Percentiles rank a stretch among this genome's conserved stretches.
Evolutionary conservation across 495 filamentous ascomycete genomes (phyloP).

Genomic region (Neurospora discreta): DNA sequence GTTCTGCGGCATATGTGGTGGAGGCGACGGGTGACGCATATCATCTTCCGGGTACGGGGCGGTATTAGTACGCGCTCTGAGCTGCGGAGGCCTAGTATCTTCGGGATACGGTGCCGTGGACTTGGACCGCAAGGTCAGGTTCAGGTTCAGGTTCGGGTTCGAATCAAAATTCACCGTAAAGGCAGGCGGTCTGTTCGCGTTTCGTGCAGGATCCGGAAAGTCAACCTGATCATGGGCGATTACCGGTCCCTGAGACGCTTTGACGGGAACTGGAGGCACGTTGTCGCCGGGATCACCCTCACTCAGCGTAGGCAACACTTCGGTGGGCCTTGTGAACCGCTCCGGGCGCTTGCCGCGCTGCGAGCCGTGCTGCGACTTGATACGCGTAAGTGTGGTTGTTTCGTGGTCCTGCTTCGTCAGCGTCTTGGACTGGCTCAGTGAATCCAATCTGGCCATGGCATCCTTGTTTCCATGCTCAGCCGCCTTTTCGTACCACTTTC

Average conservation of each 20-base stretch:
- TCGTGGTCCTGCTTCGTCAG: conserved; percentile 88
- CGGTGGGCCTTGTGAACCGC: conserved; percentile 39
- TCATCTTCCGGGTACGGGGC: conserved; percentile 47
- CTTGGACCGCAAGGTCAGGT: conserved; percentile 29
- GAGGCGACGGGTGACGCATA: conserved; percentile 15
- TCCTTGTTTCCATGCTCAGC: conserved; percentile 89
- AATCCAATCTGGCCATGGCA: conserved; percentile 68
- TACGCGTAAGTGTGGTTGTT: conserved; percentile 74
- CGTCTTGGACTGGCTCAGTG: conserved; percentile 74
- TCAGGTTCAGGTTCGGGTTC: conserved; percentile 22
- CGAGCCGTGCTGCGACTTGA: conserved; percentile 88
- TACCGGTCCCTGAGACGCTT: conserved; percentile 17
- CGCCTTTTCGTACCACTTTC: conserved; percentile 83
- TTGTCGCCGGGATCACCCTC: conserved; percentile 14
- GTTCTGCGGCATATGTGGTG: not conserved
- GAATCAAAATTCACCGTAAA: conserved; percentile 31
- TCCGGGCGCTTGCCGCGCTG: conserved; percentile 62
- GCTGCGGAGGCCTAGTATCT: conserved; percentile 39
- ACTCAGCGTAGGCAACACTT: conserved; percentile 41
- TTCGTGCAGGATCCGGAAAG: conserved; percentile 58
- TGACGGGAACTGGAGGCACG: conserved; percentile 5
- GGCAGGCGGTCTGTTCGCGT: conserved; percentile 30
- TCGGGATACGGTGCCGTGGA: conserved; percentile 58
- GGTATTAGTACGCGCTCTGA: conserved; percentile 21
- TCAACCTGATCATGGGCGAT: conserved; percentile 33